Evolutionary conservation across 225 moss, liverwort and hornwort species (phyloP), one percentile per base, ranked within the genome.

Genomic region (Sphagnum tenellum): DNA sequence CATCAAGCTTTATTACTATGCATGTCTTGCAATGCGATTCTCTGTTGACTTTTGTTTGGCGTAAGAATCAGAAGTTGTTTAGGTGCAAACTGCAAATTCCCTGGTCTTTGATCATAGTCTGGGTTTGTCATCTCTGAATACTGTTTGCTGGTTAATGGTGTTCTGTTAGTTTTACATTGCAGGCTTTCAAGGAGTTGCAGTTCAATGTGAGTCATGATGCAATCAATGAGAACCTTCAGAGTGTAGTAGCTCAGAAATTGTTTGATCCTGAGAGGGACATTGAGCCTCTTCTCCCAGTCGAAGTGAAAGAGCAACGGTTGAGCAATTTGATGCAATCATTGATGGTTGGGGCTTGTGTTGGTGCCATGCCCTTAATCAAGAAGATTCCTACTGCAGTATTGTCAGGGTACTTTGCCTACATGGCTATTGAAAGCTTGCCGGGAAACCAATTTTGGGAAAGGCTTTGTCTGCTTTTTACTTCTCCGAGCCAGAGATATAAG

Each of bases 401-500:
- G 45, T 94, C 89, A 83, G 89, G 94, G 47, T 94, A 94, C 74
- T 94, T 91, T 60, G 78, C 84, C 12, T 89, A 79, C 64, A 94
- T 94, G 94, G 91, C 91, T 3, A 57, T 83, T 7, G 94, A 91
- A 63, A 82, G 89, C 77, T 82, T 87, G 72, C 85, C 77, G 5
- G 91, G 87, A 12, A 91, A 89, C 50, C 94, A 94, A 65, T 89
- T 91, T 57, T 94, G 91, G 94, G 83, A 89, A 57, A 77, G 94
- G 59, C 70, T 89, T 2, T 80, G 76, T 45, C 75, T 85, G 0
- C 68, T 89, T 10, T 72, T 70, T 67, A 85, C 81, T 9, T 73
- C 80, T 64, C 78, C 86, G 6, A 78, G 73, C 76, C 79, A 68
- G 44, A 72, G 86, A 70, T 86, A 79, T 73, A 72, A 85, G 94